These are phyloP conservation scores for Arabidopsis lyrata DNA, from an alignment of 441 rosid genomes.

Conservation along the genomic window DNA sequence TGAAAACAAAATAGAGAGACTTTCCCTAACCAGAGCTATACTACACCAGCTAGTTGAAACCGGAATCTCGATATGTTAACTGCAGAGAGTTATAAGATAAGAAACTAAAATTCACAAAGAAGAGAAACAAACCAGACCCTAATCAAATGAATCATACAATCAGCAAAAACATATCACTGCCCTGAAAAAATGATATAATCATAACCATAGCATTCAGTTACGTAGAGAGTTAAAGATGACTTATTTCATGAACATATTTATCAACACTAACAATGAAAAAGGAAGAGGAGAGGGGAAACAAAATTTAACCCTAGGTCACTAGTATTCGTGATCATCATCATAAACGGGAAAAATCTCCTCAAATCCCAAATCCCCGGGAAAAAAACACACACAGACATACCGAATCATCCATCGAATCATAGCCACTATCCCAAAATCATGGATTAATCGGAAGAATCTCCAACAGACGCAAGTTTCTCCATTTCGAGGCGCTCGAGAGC, in stretches of 20 bases:
- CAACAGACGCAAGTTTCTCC: constrained; percentile 57
- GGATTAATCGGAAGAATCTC: constrained; percentile 36
- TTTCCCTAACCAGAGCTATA: constrained; percentile 13
- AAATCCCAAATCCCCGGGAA: constrained; percentile 20
- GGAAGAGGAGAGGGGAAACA: constrained; percentile 12
- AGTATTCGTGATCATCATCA: constrained; percentile 26
- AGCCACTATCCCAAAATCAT: background rate
- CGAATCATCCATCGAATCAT: constrained; percentile 24
- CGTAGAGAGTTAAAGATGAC: constrained; percentile 23
- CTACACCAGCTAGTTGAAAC: background rate
- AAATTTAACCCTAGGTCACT: constrained; percentile 31
- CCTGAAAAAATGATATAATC: no score
- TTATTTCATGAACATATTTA: constrained; percentile 40
- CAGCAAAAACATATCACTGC: background rate
- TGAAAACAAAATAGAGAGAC: background rate
- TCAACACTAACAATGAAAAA: constrained; percentile 24
- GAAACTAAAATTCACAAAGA: background rate
- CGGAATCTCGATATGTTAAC: background rate
- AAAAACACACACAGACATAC: constrained; percentile 22
- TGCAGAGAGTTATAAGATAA: constrained; percentile 14
- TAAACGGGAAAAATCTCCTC: constrained; percentile 33
- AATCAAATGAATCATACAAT: constrained; percentile 3
- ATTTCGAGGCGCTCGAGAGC: constrained; percentile 80
- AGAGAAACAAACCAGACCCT: constrained; percentile 6
- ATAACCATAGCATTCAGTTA: no score